Conservation (phyloP, 2,329 filamentous ascomycete species). For the Biscogniauxia marginata region DNA sequence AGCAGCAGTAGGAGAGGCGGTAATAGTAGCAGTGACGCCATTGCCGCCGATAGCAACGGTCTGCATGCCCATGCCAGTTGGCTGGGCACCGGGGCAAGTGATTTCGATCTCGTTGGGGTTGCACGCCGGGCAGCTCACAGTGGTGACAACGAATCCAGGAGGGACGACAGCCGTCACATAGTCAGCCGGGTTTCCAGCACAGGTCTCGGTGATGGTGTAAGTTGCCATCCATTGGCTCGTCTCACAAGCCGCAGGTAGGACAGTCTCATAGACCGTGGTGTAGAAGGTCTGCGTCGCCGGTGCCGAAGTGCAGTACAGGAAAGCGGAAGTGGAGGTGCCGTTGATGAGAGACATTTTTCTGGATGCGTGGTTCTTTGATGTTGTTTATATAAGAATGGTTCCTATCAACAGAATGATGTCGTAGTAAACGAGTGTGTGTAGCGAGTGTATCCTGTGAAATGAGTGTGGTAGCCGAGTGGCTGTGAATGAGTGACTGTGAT, state of each 20-base stretch:
- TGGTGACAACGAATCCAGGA: conserved; percentile 39
- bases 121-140: conserved; percentile 36
- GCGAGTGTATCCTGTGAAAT: conserved; percentile 13
- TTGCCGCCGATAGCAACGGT: conserved; percentile 34
- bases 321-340: conserved; percentile 29
- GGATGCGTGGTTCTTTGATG: conserved; percentile 2
- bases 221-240: conserved; percentile 39
- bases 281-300: conserved; percentile 29
- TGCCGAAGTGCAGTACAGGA: conserved; percentile 30
- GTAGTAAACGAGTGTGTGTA: conserved; percentile 9
- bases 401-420: conserved; percentile 2
- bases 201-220: conserved; percentile 41
- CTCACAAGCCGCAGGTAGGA: conserved; percentile 37
- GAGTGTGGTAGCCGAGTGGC: conserved; percentile 27
- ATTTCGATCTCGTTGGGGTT: conserved; percentile 33
- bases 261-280: conserved; percentile 40
- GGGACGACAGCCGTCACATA: conserved; percentile 33
- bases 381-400: conserved; percentile 6
- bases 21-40: conserved; percentile 35
- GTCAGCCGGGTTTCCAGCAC: conserved; percentile 30
- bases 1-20: conserved; percentile 12
- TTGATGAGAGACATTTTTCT: conserved; percentile 28
- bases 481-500: conserved; percentile 27
- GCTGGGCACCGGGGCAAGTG: conserved; percentile 37
- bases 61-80: conserved; percentile 26